Base-by-base conservation (phyloP, 1,284 basidiomycete species). In the Kwoniella shivajii region DNA sequence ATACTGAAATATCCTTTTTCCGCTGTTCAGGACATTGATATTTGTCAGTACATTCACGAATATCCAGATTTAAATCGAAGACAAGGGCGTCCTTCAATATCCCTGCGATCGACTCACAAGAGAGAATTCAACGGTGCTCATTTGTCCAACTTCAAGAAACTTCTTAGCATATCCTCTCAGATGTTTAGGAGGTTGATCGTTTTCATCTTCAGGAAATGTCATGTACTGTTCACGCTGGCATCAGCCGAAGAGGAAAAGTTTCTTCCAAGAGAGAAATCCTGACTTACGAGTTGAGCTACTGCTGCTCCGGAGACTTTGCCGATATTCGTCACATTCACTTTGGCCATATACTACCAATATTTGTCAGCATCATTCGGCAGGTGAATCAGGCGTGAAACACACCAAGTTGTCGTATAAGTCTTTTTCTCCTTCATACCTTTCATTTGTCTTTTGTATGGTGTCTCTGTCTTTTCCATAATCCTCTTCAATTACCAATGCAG, bases 1-100 rank as follows among this genome's bases (percentile, higher is more conserved):
- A 81, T 10, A 79, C 69, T 6, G 78, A 65, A 30, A 80, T 47
- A 57, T 79, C 79, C 66, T 80, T 80, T 61, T 76, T 75, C 27
- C 76, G 66, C 75, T 76, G 47, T 30, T 18, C 24, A 10, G 41
- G 20, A 26, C 20, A 39, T n/a, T 38, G n/a, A 14, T 33, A 20
- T 29, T 4, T 41, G 43, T n/a, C n/a, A n/a, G n/a, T n/a, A n/a
- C n/a, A n/a, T n/a, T n/a, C n/a, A n/a, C n/a, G n/a, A n/a, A n/a
- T n/a, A n/a, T n/a, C n/a, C n/a, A n/a, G n/a, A n/a, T n/a, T n/a
- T n/a, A n/a, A n/a, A n/a, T n/a, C n/a, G n/a, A n/a, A n/a, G n/a
- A n/a, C n/a, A n/a, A n/a, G n/a, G n/a, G n/a, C 41, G 41, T 43
- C 1, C 7, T 13, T n/a, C n/a, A n/a, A n/a, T n/a, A n/a, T n/a